A percentile compares a stretch with the other conserved stretches of the same genome.
phyloP scores from a whole-genome alignment of 2,329 filamentous ascomycete genomes.

The Fusarium sp. region DNA sequence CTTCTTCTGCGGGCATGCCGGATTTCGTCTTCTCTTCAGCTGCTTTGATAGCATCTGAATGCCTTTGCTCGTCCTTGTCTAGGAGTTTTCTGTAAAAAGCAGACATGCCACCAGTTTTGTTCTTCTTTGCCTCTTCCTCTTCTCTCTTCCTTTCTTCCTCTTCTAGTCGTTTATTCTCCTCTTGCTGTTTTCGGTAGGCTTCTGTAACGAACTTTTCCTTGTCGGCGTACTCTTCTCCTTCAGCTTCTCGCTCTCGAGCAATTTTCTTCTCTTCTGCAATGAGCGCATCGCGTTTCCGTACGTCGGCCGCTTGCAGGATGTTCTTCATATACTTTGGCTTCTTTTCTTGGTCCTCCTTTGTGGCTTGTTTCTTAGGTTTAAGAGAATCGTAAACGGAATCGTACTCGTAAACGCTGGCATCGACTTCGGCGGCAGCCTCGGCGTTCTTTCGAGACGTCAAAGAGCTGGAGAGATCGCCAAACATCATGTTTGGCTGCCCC shows the following conservation, averaged over 20 bases:
- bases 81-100: conserved; percentile 82
- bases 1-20: conserved; percentile 48
- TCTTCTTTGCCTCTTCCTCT: conserved; percentile 72
- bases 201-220: conserved; percentile 90
- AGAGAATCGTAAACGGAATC: conserved; percentile 84
- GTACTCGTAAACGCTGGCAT: conserved; percentile 86
- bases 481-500: conserved; percentile 57
- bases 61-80: conserved; percentile 74
- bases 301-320: conserved; percentile 77
- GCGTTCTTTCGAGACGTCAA: conserved; percentile 72
- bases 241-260: conserved; percentile 79
- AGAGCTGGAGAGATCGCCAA: conserved; percentile 74
- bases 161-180: conserved; percentile 76
- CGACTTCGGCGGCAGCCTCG: conserved; percentile 72
- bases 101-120: conserved; percentile 75
- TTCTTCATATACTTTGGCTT: conserved; percentile 84
- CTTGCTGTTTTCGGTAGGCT: conserved; percentile 84
- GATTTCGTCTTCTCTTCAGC: conserved; percentile 65
- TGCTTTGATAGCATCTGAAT: conserved; percentile 76
- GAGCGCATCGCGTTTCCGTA: conserved; percentile 80
- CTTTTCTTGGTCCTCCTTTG: conserved; percentile 64
- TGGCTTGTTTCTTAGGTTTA: conserved; percentile 71
- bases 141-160: conserved; percentile 76
- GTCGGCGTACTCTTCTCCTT: conserved; percentile 82
- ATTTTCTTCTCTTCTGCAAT: conserved; percentile 85